These are phyloP conservation scores for Ensete glaucum DNA, from an alignment of 176 grass and related monocot species.

Conservation along the genomic window DNA sequence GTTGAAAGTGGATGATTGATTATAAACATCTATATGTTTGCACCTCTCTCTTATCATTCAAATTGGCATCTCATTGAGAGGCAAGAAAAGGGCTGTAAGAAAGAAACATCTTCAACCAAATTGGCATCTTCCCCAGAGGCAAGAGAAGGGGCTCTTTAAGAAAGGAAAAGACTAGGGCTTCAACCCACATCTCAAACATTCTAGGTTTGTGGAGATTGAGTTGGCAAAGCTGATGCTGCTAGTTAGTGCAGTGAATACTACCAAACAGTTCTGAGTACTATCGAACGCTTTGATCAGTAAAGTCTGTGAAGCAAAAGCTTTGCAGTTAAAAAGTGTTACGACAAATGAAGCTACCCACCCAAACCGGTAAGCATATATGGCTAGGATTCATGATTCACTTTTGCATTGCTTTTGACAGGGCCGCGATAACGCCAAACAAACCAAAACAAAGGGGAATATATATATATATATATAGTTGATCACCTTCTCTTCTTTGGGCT, in stretches of 20 bases:
- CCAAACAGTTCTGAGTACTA: slow-evolving; percentile 17
- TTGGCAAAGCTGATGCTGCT: slow-evolving; percentile 9
- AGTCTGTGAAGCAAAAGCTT: slow-evolving; percentile 22
- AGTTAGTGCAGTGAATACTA: neutral
- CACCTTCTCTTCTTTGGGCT: no score
- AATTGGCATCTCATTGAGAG: no score
- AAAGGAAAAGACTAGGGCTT: neutral
- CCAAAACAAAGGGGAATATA: no score
- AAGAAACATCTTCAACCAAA: no score
- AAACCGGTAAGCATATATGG: neutral
- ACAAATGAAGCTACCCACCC: slow-evolving; percentile 26
- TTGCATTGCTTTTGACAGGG: no score
- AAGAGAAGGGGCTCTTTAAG: slow-evolving; percentile 10
- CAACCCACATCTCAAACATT: neutral
- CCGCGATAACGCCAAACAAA: no score
- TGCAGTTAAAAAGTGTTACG: slow-evolving; percentile 33
- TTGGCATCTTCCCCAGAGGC: neutral
- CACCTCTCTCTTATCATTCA: no score
- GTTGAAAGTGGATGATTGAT: no score
- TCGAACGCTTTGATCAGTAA: slow-evolving; percentile 44
- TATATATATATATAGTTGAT: no score
- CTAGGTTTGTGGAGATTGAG: slow-evolving; percentile 8
- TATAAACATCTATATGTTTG: no score
- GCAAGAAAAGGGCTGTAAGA: no score
- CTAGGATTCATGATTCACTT: no score